These are phyloP conservation scores for Uncinocarpus reesii DNA, from an alignment of 2,329 filamentous ascomycete species.

Conservation along the genomic window DNA sequence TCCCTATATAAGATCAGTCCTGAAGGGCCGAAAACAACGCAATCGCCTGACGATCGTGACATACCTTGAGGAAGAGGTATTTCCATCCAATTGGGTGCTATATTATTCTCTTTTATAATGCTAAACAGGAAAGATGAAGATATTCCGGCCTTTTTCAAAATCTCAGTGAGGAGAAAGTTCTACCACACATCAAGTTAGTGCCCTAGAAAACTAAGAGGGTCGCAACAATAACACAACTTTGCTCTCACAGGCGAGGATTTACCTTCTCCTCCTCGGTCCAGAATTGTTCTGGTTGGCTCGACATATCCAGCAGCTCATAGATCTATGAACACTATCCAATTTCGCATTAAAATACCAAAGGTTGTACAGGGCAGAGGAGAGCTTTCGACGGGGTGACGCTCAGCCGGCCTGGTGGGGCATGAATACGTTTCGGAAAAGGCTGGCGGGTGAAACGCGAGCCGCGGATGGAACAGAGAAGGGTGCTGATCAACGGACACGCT, in stretches of 20 bases:
- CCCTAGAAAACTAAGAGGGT: not conserved
- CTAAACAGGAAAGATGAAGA: constrained; percentile 30
- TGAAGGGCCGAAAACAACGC: no score
- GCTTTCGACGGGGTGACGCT: constrained; percentile 1
- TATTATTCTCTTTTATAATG: constrained; percentile 31
- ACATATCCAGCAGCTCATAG: constrained; percentile 31
- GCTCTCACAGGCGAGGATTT: constrained; percentile 14
- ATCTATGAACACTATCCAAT: constrained; percentile 5
- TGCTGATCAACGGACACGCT: not conserved
- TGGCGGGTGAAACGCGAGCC: not conserved
- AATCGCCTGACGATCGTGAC: not conserved
- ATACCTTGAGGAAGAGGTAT: constrained; percentile 38
- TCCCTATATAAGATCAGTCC: constrained; percentile 22
- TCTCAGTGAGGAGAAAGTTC: constrained; percentile 35
- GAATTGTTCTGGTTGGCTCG: constrained; percentile 34
- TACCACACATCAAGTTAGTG: constrained; percentile 17
- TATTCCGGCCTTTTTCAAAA: constrained; percentile 31
- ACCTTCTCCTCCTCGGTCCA: constrained; percentile 41
- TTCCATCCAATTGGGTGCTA: constrained; percentile 32
- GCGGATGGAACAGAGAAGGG: constrained; percentile 1
- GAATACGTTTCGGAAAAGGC: not conserved
- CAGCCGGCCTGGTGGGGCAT: not conserved
- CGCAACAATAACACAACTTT: not conserved
- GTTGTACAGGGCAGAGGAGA: not conserved
- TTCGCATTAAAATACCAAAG: constrained; percentile 6